These are phyloP conservation scores for Cryptosporidium ryanae DNA, from an alignment of 169 alveolate species.

Conservation along the genomic window DNA sequence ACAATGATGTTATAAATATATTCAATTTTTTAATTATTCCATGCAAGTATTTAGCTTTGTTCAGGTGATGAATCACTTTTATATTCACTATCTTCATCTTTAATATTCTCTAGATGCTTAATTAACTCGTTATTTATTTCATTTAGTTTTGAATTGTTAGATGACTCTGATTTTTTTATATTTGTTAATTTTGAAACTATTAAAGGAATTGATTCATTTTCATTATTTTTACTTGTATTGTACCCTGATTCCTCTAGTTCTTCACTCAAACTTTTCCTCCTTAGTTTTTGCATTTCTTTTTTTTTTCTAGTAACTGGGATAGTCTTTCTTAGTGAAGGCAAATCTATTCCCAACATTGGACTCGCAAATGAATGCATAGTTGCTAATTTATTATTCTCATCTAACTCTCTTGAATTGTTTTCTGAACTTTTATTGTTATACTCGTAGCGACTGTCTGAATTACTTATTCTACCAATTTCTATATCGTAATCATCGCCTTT, in stretches of 20 bases:
- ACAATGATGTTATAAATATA: too few species aligned
- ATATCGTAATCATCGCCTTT: background rate
- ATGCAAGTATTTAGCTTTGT: too few species aligned
- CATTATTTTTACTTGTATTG: conserved; percentile 5
- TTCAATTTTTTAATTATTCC: too few species aligned
- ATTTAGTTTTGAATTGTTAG: background rate
- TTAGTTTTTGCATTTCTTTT: background rate
- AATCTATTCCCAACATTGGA: conserved; percentile 21
- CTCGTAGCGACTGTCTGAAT: background rate
- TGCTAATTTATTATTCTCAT: conserved; percentile 28
- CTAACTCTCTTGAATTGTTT: background rate
- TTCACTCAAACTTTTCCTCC: conserved; percentile 17
- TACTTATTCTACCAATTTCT: background rate
- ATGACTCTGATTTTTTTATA: background rate
- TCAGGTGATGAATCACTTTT: conserved; percentile 27
- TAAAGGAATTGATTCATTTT: conserved; percentile 53
- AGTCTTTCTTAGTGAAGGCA: conserved; percentile 50
- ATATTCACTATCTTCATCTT: conserved; percentile 54
- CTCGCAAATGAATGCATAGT: conserved; percentile 45
- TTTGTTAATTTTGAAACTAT: background rate
- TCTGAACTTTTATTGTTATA: background rate
- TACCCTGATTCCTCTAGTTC: conserved; percentile 45
- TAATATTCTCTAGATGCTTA: conserved; percentile 12
- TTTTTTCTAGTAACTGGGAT: conserved; percentile 5
- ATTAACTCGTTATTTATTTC: conserved; percentile 7